Conservation (phyloP, 306 rosid genomes). For the Quillaja saponaria region DNA sequence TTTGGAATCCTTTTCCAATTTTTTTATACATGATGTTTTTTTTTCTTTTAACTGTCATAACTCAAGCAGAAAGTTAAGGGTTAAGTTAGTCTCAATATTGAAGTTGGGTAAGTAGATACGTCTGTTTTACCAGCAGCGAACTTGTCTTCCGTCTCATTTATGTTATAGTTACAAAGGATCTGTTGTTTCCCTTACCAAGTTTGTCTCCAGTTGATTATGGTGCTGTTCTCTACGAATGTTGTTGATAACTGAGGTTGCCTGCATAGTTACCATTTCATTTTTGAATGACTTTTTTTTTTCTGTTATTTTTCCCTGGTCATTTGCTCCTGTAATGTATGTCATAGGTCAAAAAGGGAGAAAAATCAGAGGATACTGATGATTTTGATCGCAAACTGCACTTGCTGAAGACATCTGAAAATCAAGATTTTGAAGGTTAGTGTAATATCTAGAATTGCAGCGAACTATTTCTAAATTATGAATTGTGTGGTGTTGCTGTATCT, state of each 20-base stretch:
- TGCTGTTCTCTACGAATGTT: slow-evolving; percentile 2
- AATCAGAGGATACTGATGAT: slow-evolving; percentile 33
- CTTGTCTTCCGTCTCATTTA: too few relatives aligned
- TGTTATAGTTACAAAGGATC: slow-evolving; percentile 14
- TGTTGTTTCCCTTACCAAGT: neutral
- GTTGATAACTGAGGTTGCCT: neutral
- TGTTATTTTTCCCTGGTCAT: slow-evolving; percentile 22
- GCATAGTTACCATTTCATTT: neutral
- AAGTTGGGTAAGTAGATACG: neutral
- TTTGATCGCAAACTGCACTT: slow-evolving; percentile 44
- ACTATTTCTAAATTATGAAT: neutral
- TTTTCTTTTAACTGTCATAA: too few relatives aligned
- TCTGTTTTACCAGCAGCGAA: too few relatives aligned
- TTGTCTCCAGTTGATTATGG: neutral
- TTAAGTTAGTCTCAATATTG: neutral
- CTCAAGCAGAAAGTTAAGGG: neutral
- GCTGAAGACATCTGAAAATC: slow-evolving; percentile 41
- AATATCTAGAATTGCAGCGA: slow-evolving; percentile 18
- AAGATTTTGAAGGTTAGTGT: slow-evolving; percentile 51
- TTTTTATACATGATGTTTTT: too few relatives aligned
- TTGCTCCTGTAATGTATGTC: slow-evolving; percentile 27
- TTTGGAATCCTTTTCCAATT: too few relatives aligned
- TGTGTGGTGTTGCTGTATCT: too few relatives aligned
- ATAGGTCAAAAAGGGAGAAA: slow-evolving; percentile 71
- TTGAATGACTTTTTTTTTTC: neutral